Conservation (phyloP, 768 basidiomycete species). For the Leccinum pellstonianum region DNA sequence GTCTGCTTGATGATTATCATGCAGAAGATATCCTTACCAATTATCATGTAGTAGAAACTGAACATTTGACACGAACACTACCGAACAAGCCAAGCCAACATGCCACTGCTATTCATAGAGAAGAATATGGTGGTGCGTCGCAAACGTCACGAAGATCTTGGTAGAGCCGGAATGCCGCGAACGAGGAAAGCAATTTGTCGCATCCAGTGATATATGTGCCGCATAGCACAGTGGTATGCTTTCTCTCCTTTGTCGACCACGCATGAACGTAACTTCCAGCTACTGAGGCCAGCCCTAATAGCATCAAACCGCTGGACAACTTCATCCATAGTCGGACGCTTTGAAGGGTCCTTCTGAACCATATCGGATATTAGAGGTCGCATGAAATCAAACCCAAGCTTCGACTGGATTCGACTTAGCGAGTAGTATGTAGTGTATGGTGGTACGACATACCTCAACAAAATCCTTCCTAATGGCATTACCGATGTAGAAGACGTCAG, state of each 20-base stretch:
- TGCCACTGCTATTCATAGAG: no score
- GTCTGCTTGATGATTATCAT: no score
- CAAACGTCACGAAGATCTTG: constrained; percentile 1
- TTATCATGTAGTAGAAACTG: no score
- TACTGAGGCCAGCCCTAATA: constrained; percentile 11
- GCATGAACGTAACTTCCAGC: constrained; percentile 31
- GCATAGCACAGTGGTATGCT: not conserved
- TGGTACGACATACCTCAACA: no score
- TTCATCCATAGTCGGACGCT: constrained; percentile 38
- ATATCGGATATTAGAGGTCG: constrained; percentile 31
- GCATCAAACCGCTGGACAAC: constrained; percentile 17
- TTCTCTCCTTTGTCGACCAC: constrained; percentile 7
- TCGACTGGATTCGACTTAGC: no score
- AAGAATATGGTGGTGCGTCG: no score
- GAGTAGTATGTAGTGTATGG: no score
- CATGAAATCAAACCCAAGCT: no score
- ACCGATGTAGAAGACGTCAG: not conserved
- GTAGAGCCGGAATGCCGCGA: constrained; percentile 20
- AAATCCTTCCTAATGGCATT: no score
- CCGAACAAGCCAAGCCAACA: no score
- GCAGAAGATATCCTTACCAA: no score
- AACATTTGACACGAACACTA: no score
- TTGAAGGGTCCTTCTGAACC: constrained; percentile 31
- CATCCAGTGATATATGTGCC: constrained; percentile 21
- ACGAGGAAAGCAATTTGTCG: constrained; percentile 21